Base-by-base conservation (phyloP, 2,329 filamentous ascomycete genomes). In the Rutstroemia sydowiana region DNA sequence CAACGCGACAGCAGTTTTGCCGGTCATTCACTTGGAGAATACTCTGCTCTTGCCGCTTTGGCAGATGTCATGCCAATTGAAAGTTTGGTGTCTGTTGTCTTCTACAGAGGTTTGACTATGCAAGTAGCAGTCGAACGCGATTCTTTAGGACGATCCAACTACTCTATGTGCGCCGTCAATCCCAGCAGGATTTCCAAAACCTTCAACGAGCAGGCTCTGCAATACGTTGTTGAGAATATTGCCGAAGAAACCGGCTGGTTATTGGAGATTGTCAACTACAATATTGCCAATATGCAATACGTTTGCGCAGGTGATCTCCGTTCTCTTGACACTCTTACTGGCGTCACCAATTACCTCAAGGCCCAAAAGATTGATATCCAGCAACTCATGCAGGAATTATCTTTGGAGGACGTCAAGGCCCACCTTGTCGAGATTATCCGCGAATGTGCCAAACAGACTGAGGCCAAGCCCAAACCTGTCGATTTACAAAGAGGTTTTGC, bases 61-160 rank as follows among this genome's bases (percentile, higher is more conserved):
- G 93, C 95, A 10, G 92, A 98, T 66, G 93, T 98, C 68, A 95
- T 98, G 88, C 93, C 95, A n/a, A 98, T 98, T 65, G 93, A 98
- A 76, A 93, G 87, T 62, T 77, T 98, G 69, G 93, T 98, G 2
- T 97, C 93, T 0, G 93, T 98, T 43, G 95, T 98, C 51, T 98
- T 98, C 79, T 98, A 98, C 76, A 90, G 93, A 70, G 93, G 93
- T 66, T 76, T 98, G 65, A 98, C 93, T 20, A 98, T 98, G 93
- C 93, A 98, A 73, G 93, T 98, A 44, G 93, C 93, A 21, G 93
- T 98, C 58, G 93, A 97, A 75, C 90, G 93, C 68, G 93, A 98
- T 69, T 91, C 85, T 54, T 76, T 82, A 59, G 93, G 93, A 34
- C 87, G 93, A 52, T 96, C 91, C 62, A 97, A 97, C 78, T 98